Conservation (phyloP, 2,329 filamentous ascomycete species). For the Raffaelea deltoideospora region DNA sequence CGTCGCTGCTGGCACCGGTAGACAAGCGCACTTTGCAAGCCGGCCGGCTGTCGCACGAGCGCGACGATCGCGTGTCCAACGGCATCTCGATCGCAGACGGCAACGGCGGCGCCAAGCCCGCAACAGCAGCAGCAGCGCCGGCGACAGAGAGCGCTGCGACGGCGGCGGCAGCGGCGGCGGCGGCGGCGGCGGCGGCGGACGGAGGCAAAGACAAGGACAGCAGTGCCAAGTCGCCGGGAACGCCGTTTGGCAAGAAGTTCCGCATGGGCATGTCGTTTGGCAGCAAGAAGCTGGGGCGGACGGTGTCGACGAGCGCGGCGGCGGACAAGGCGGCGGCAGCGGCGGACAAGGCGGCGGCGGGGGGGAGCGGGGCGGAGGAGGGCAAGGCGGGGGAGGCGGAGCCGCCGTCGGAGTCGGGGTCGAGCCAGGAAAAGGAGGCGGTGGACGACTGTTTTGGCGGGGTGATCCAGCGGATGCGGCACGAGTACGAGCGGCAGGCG, state of each 20-base stretch:
- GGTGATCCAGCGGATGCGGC: constrained; percentile 55
- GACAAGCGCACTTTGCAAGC: no score
- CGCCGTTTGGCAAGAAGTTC: constrained; percentile 72
- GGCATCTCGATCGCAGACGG: constrained; percentile 63
- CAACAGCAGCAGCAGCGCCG: constrained; percentile 28
- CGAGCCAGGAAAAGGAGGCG: constrained; percentile 44
- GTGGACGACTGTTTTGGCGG: constrained; percentile 64
- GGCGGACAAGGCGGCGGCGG: neutral
- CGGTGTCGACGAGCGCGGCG: constrained; percentile 45
- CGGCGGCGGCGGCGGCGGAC: neutral
- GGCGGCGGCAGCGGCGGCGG: neutral
- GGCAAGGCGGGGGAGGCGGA: neutral
- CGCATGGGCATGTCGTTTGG: constrained; percentile 62
- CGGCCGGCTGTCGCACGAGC: neutral
- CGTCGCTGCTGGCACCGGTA: no score
- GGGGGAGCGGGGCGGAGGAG: neutral
- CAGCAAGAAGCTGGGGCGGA: constrained; percentile 69
- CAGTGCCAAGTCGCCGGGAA: constrained; percentile 37
- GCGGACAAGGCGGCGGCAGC: constrained; percentile 52
- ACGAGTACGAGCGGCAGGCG: constrained; percentile 56
- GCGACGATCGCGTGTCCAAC: constrained; percentile 41
- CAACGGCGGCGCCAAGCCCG: constrained; percentile 32
- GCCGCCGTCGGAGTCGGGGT: constrained; percentile 2
- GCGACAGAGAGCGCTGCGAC: constrained; percentile 16
- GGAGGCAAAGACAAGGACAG: constrained; percentile 11